A percentile compares a stretch with the other conserved stretches of the same genome.
Conservation (phyloP, 768 basidiomycete species). For the Glaciozyma antarctica region DNA sequence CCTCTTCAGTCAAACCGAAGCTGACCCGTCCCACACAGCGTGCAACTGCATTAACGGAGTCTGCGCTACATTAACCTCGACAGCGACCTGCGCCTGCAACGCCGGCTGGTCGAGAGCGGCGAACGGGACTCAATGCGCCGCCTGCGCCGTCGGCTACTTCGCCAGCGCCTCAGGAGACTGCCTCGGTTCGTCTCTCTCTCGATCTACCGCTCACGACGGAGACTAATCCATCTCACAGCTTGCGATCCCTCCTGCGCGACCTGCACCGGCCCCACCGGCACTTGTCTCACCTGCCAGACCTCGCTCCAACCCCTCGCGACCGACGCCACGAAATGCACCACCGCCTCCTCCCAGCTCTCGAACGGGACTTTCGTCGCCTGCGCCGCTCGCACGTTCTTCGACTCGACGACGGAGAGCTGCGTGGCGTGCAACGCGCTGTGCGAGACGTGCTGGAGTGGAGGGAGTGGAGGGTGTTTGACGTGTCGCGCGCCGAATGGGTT, state of each 20-base stretch:
- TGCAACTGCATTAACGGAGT: conserved; percentile 78
- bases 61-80: conserved; percentile 46
- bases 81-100: conserved; percentile 65
- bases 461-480: conserved; percentile 60
- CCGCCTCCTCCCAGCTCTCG: conserved; percentile 40
- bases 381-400: conserved; percentile 55
- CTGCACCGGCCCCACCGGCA: conserved; percentile 54
- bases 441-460: conserved; percentile 57
- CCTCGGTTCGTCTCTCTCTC: conserved; percentile 47
- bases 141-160: conserved; percentile 69
- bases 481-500: conserved; percentile 57
- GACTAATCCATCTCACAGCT: conserved; percentile 42
- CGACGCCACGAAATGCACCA: conserved; percentile 54
- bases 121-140: conserved; percentile 61
- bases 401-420: conserved; percentile 41
- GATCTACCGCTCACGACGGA: background rate
- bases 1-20: too few relatives aligned
- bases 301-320: conserved; percentile 60
- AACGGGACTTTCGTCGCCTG: conserved; percentile 50
- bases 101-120: conserved; percentile 60
- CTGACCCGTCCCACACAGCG: conserved; percentile 39
- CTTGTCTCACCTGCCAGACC: conserved; percentile 61
- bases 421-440: conserved; percentile 45
- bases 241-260: conserved; percentile 63
- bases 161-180: conserved; percentile 60